Conservation (phyloP, 2,329 filamentous ascomycete genomes). For the Ophiocordyceps australis region DNA sequence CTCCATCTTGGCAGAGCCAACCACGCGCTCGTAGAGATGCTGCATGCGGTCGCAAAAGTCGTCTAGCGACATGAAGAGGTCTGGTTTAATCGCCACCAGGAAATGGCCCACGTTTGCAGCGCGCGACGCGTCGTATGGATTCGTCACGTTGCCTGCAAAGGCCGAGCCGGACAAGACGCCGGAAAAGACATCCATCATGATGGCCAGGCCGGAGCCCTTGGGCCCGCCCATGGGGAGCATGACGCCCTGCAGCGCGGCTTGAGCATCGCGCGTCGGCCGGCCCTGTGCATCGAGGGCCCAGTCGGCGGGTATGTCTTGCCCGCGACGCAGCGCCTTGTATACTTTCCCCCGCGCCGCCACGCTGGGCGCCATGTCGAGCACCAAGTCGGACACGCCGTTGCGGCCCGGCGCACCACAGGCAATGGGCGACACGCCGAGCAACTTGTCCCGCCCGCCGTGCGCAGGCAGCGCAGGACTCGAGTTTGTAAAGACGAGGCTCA, state of each 20-base stretch:
- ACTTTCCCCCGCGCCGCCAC: slow-evolving; percentile 57
- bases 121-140: slow-evolving; percentile 54
- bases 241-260: slow-evolving; percentile 51
- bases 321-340: slow-evolving; percentile 48
- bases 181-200: slow-evolving; percentile 86
- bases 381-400: slow-evolving; percentile 40
- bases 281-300: slow-evolving; percentile 65
- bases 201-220: slow-evolving; percentile 57
- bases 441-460: slow-evolving; percentile 48
- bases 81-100: slow-evolving; percentile 52
- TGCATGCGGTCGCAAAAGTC: slow-evolving; percentile 49
- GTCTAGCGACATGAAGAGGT: slow-evolving; percentile 52
- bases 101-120: slow-evolving; percentile 61
- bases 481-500: slow-evolving; percentile 55
- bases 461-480: slow-evolving; percentile 54
- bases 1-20: slow-evolving; percentile 31
- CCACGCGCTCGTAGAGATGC: slow-evolving; percentile 32
- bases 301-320: slow-evolving; percentile 49
- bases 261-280: slow-evolving; percentile 51
- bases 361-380: slow-evolving; percentile 57
- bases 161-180: slow-evolving; percentile 61
- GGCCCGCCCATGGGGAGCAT: slow-evolving; percentile 80
- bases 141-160: slow-evolving; percentile 60
- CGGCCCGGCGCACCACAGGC: slow-evolving; percentile 61
- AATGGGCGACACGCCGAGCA: slow-evolving; percentile 59